These are phyloP conservation scores for Tulasnella sp. DNA, from an alignment of 768 basidiomycete species.

Conservation along the genomic window DNA sequence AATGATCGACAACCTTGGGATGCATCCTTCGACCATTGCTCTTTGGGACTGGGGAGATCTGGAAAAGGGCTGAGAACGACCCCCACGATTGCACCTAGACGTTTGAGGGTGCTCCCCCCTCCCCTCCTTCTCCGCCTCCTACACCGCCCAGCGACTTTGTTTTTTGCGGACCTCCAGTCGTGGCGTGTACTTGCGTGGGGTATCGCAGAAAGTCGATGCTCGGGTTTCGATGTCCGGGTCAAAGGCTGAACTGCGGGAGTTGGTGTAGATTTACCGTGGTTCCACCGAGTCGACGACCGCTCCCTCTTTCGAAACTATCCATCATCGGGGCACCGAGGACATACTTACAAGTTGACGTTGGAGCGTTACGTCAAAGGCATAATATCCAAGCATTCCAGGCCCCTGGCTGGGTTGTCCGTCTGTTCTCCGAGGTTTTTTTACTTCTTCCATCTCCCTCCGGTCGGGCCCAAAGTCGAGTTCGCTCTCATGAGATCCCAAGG, in stretches of 20 bases:
- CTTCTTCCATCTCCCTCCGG: background rate
- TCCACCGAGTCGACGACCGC: background rate
- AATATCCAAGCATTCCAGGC: background rate
- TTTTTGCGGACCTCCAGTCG: background rate
- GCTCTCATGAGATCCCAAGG: background rate
- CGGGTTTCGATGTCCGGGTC: background rate
- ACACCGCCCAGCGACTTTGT: background rate
- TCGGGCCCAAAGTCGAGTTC: background rate
- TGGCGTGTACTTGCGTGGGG: background rate
- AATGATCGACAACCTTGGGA: too few species aligned
- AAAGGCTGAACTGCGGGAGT: background rate
- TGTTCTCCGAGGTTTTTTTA: background rate
- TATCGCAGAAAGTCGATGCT: background rate
- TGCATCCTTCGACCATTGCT: too few species aligned
- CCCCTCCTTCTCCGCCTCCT: background rate
- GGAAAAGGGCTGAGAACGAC: background rate
- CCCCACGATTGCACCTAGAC: background rate
- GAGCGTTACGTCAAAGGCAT: background rate
- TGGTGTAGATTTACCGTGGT: background rate
- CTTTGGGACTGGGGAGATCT: background rate
- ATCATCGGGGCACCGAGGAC: too few species aligned
- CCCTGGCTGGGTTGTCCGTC: background rate
- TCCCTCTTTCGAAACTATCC: background rate
- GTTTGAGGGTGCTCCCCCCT: background rate
- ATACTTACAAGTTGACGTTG: too few species aligned